A percentile compares a stretch with the other conserved stretches of the same genome.
Conservation (phyloP, 257 asterid genomes). For the Echium plantagineum region DNA sequence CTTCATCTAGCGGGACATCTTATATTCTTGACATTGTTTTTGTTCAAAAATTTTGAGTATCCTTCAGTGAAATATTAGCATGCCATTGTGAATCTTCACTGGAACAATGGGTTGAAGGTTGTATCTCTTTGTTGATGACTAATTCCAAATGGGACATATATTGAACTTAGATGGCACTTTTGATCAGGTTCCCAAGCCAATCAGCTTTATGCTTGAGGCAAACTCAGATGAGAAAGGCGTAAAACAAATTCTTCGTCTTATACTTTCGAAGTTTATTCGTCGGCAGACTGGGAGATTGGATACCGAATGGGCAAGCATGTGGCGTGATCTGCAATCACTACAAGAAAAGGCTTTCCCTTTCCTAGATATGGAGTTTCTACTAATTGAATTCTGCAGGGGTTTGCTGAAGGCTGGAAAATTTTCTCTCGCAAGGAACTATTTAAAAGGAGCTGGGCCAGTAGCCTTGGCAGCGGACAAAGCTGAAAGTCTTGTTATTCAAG, state of each 20-base stretch:
- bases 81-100: background rate
- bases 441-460: constrained; percentile 77
- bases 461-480: constrained; percentile 82
- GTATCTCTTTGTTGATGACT: background rate
- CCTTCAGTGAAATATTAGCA: background rate
- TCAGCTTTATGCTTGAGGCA: constrained; percentile 59
- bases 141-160: background rate
- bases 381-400: constrained; percentile 96
- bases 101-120: background rate
- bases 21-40: background rate
- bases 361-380: constrained; percentile 76
- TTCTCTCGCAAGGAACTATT: constrained; percentile 86
- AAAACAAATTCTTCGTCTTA: constrained; percentile 84
- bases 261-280: constrained; percentile 84
- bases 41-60: too few species aligned
- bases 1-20: background rate
- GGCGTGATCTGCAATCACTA: constrained; percentile 89
- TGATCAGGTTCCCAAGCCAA: constrained; percentile 84
- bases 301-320: constrained; percentile 91
- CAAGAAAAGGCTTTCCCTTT: constrained; percentile 92
- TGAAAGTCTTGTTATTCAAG: constrained; percentile 90
- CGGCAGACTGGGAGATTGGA: constrained; percentile 77
- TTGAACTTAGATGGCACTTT: background rate
- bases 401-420: constrained; percentile 91
- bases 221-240: constrained; percentile 66